Percentiles rank a stretch among this genome's conserved stretches.
phyloP scores from a whole-genome alignment of 805 yeast species.

The Starmera caribaea region DNA sequence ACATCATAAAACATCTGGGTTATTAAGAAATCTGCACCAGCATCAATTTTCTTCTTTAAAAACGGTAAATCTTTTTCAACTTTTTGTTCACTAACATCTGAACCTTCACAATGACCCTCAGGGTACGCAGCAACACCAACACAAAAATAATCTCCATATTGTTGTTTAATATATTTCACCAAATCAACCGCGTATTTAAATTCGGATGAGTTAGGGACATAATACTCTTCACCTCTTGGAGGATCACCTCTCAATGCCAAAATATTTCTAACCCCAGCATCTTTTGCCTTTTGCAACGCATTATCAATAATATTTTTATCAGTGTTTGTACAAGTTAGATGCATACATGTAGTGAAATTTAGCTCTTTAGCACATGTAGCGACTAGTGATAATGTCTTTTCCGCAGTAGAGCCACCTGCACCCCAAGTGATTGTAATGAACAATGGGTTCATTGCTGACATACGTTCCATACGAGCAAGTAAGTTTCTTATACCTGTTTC shows the following conservation, averaged over 20 bases:
- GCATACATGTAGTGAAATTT: slow-evolving; percentile 85
- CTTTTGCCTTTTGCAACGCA: slow-evolving; percentile 64
- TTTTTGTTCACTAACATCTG: slow-evolving; percentile 56
- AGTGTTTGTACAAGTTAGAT: slow-evolving; percentile 93
- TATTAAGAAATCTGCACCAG: slow-evolving; percentile 91
- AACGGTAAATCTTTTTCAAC: slow-evolving; percentile 65
- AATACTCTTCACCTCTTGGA: slow-evolving; percentile 65
- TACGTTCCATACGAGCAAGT: slow-evolving; percentile 76
- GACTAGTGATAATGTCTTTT: slow-evolving; percentile 79
- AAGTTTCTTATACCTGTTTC: slow-evolving; percentile 79
- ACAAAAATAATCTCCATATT: slow-evolving; percentile 77
- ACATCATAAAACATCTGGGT: slow-evolving; percentile 89
- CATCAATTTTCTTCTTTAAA: slow-evolving; percentile 74
- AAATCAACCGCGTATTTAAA: slow-evolving; percentile 80
- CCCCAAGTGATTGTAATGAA: slow-evolving; percentile 98
- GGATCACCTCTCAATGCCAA: slow-evolving; percentile 96
- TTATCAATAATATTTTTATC: slow-evolving; percentile 65
- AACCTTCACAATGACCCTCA: slow-evolving; percentile 92
- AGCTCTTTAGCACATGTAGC: slow-evolving; percentile 63
- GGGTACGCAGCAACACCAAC: slow-evolving; percentile 98
- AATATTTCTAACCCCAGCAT: slow-evolving; percentile 76
- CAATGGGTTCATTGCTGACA: slow-evolving; percentile 80
- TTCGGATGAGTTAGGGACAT: slow-evolving; percentile 27
- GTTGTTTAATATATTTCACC: slow-evolving; percentile 63
- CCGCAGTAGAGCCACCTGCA: slow-evolving; percentile 92